Base-by-base conservation (phyloP, 208 protist species). In the Leishmania aethiopica region DNA sequence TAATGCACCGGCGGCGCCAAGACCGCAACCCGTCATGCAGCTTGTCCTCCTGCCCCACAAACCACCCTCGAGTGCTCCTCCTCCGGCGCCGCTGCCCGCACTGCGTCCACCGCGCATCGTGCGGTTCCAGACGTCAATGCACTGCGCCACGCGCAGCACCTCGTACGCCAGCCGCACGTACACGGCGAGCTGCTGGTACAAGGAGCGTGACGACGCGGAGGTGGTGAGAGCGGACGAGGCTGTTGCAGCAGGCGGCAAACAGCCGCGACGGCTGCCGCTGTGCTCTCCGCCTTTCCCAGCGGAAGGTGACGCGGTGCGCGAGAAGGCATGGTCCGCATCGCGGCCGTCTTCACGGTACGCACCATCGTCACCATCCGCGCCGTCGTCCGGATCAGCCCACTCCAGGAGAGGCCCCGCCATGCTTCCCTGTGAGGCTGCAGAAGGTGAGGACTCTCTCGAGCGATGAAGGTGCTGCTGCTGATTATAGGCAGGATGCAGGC, bases 81-180 rank as follows among this genome's bases (percentile, higher is more conserved):
- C 73, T 25, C 53, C 32, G 73, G 49, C 49, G 53, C 73, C 35
- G 53, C 47, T 40, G 49, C 73, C 49, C 10, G 17, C 35, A 7
- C 73, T 62, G 51, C 73, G 42, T 6, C 35, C 53, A 42, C 51
- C 25, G 53, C 73, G 73, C 51, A 57, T 62, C 49, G 73, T 77
- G 32, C 73, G 77, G 53, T 86, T 86, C 82, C 85, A 89, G 60
- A 83, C 45, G 72, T 89, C 82, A 51, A 88, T 87, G 75, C 81
- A 87, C 82, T 85, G 79, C 73, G 84, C 78, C 76, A 90, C 78
- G 62, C 85, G 84, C 53, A 80, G 77, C 37, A 90, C 80, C 80
- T 90, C 87, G 60, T 66, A 64, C 17, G 84, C 86, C 10, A 90
- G 80, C 35, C 64, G 77, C 37, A 90, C 84, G 57, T 88, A 67